These are phyloP conservation scores for Malus asiatica DNA, from an alignment of 306 rosid species.

Conservation along the genomic window DNA sequence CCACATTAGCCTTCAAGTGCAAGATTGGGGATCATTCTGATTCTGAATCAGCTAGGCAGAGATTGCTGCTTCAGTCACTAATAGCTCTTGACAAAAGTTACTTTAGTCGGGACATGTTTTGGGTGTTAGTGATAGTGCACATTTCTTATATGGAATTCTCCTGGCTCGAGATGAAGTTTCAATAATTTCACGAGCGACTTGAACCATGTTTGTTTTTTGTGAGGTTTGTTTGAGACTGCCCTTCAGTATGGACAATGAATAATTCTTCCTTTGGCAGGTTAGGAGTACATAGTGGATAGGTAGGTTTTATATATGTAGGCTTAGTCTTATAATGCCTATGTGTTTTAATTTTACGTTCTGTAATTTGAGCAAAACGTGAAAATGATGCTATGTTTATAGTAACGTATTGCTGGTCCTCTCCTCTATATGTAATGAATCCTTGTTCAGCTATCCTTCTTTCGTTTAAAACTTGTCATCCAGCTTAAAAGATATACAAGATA, in stretches of 20 bases:
- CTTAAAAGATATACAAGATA: slow-evolving; percentile 11
- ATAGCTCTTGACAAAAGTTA: slow-evolving; percentile 29
- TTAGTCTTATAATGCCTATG: slow-evolving; percentile 40
- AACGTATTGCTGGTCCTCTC: slow-evolving; percentile 24
- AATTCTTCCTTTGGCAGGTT: slow-evolving; percentile 64
- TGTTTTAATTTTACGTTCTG: slow-evolving; percentile 45
- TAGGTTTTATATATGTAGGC: slow-evolving; percentile 56
- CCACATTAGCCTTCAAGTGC: slow-evolving; percentile 21
- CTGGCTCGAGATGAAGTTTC: slow-evolving; percentile 49
- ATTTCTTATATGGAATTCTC: slow-evolving; percentile 40
- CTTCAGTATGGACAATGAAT: slow-evolving; percentile 51
- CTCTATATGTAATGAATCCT: slow-evolving; percentile 31
- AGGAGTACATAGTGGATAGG: slow-evolving; percentile 45
- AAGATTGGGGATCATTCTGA: slow-evolving; percentile 27
- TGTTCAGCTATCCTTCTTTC: slow-evolving; percentile 19
- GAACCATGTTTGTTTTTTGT: slow-evolving; percentile 48
- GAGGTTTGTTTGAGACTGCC: slow-evolving; percentile 68
- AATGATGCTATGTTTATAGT: slow-evolving; percentile 49
- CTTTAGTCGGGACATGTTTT: slow-evolving; percentile 41
- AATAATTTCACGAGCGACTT: slow-evolving; percentile 33
- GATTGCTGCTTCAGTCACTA: slow-evolving; percentile 29
- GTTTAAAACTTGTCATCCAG: slow-evolving; percentile 18
- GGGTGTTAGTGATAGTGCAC: slow-evolving; percentile 32
- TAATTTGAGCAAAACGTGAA: slow-evolving; percentile 36
- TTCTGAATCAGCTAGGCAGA: slow-evolving; percentile 28